These are phyloP conservation scores for Drechslerella stenobrocha DNA, from an alignment of 2,329 filamentous ascomycete genomes.

Conservation along the genomic window DNA sequence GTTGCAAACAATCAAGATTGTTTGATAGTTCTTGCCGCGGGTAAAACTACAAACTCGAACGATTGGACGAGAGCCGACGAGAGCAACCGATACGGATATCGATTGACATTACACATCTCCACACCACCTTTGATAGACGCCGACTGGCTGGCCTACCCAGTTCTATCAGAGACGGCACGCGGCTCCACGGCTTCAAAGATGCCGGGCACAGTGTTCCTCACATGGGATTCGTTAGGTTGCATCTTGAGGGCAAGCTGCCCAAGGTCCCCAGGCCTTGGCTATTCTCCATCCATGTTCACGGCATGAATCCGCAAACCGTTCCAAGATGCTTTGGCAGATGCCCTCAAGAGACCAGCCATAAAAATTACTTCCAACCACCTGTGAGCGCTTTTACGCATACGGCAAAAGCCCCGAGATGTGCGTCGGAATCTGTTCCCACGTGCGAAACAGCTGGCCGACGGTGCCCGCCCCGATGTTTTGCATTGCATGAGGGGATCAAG, in stretches of 20 bases:
- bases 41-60: neutral
- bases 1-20: no score
- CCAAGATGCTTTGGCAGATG: slow-evolving; percentile 1
- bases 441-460: no score
- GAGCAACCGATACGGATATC: slow-evolving; percentile 7
- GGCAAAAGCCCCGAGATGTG: neutral
- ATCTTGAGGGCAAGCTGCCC: slow-evolving; percentile 5
- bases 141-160: neutral
- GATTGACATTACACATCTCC: slow-evolving; percentile 1
- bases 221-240: neutral
- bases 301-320: slow-evolving; percentile 13
- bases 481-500: no score
- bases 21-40: slow-evolving; percentile 4
- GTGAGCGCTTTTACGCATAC: neutral
- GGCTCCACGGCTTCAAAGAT: neutral
- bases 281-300: slow-evolving; percentile 17
- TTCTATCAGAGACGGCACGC: neutral
- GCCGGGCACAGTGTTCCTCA: neutral
- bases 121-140: neutral
- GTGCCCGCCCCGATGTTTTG: no score
- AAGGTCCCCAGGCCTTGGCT: slow-evolving; percentile 4
- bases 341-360: neutral
- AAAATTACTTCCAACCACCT: neutral
- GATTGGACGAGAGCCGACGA: slow-evolving; percentile 4
- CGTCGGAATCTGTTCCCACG: no score